Evolutionary conservation across 2,329 filamentous ascomycete species (phyloP).

Genomic region (Endocalyx cinctus): DNA sequence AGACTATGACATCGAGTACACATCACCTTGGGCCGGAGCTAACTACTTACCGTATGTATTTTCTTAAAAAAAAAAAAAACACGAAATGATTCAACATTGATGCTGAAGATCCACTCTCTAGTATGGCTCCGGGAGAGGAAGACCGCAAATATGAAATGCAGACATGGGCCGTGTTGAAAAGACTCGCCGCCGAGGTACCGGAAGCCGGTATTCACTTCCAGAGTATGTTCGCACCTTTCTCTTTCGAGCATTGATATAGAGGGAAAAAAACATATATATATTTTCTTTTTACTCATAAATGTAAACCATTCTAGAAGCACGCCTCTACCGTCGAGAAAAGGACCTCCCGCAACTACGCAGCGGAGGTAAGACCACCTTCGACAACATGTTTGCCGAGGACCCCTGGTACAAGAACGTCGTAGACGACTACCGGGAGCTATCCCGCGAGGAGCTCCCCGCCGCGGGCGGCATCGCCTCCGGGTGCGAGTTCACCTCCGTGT

Average conservation of each 20-base stretch:
- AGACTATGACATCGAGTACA: slow-evolving; percentile 87
- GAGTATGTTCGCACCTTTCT: slow-evolving; percentile 13
- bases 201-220: slow-evolving; percentile 29
- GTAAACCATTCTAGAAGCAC: slow-evolving; percentile 40
- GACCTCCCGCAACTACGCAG: slow-evolving; percentile 41
- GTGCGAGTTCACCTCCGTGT: slow-evolving; percentile 75
- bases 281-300: no score
- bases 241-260: no score
- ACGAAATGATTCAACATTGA: no score
- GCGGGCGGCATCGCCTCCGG: slow-evolving; percentile 71
- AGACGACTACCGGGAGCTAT: slow-evolving; percentile 64
- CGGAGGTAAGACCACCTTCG: slow-evolving; percentile 50
- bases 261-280: no score
- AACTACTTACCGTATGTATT: slow-evolving; percentile 30
- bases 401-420: slow-evolving; percentile 73
- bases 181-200: slow-evolving; percentile 26
- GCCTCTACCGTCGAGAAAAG: slow-evolving; percentile 54
- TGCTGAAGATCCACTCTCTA: no score
- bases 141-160: slow-evolving; percentile 26
- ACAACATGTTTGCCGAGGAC: slow-evolving; percentile 60
- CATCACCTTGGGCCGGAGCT: slow-evolving; percentile 46
- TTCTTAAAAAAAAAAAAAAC: no score
- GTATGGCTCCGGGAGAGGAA: slow-evolving; percentile 18
- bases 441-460: slow-evolving; percentile 51
- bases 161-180: slow-evolving; percentile 25